Conservation (phyloP, 176 grass and related monocot species). For the Dactylis glomerata region DNA sequence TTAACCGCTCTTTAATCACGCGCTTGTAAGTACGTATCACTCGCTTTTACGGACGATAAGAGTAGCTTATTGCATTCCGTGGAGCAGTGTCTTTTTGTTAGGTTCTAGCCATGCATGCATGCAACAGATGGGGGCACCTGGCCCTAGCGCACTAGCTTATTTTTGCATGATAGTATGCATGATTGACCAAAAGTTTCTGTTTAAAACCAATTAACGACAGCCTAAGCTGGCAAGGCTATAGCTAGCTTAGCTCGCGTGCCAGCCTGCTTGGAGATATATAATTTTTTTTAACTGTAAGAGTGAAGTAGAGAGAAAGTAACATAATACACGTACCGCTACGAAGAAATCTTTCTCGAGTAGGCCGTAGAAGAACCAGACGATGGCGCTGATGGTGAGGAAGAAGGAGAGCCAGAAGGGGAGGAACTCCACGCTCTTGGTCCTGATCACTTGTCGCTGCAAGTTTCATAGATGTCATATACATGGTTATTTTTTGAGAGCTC, state of each 20-base stretch:
- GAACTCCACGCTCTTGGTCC: constrained; percentile 89
- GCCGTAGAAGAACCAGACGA: constrained; percentile 89
- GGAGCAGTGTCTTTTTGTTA: constrained; percentile 25
- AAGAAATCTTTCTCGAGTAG: constrained; percentile 57
- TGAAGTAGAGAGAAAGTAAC: neutral
- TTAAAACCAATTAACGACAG: neutral
- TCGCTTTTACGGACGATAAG: constrained; percentile 15
- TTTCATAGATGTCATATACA: neutral
- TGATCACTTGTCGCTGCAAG: constrained; percentile 72
- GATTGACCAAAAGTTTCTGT: constrained; percentile 11
- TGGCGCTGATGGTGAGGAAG: constrained; percentile 80
- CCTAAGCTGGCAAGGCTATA: constrained; percentile 21
- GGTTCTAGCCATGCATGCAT: constrained; percentile 12
- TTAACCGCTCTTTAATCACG: constrained; percentile 16
- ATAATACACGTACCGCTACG: constrained; percentile 59
- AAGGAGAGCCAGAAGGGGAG: constrained; percentile 83
- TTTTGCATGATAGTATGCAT: neutral
- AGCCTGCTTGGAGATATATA: neutral
- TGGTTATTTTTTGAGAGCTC: neutral
- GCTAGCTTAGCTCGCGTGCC: neutral
- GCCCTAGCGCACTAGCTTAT: constrained; percentile 17
- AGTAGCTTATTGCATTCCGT: neutral
- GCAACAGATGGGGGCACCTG: constrained; percentile 30
- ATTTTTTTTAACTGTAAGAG: neutral
- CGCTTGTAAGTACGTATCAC: constrained; percentile 6